phyloP scores from a whole-genome alignment of 352 stramenopile genomes.

The Globisporangium spiculum region DNA sequence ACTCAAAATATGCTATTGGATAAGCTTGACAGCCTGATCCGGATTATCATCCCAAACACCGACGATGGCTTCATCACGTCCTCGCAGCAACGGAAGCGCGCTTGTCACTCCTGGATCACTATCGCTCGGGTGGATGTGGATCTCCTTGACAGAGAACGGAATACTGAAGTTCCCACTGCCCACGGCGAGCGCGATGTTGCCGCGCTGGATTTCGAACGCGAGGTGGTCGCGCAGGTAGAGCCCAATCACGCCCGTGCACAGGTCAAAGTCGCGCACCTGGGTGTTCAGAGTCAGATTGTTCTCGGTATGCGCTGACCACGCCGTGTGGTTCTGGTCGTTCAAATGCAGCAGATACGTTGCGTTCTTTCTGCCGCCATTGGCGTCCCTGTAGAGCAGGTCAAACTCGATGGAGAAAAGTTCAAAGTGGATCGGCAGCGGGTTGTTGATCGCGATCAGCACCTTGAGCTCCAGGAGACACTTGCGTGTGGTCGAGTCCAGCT shows the following conservation, averaged over 20 bases:
- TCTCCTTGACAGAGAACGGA: slow-evolving; percentile 62
- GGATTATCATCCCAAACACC: not conserved
- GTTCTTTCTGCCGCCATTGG: slow-evolving; percentile 14
- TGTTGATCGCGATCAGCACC: slow-evolving; percentile 73
- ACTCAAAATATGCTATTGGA: slow-evolving; percentile 3
- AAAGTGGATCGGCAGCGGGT: slow-evolving; percentile 76
- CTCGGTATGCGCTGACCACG: slow-evolving; percentile 59
- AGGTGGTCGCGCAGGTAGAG: slow-evolving; percentile 67
- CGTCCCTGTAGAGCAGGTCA: slow-evolving; percentile 61
- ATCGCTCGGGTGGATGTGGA: slow-evolving; percentile 52
- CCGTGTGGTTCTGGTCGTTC: slow-evolving; percentile 44
- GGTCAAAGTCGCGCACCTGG: slow-evolving; percentile 54
- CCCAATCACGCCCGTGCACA: slow-evolving; percentile 59
- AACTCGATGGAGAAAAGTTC: slow-evolving; percentile 68
- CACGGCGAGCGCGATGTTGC: slow-evolving; percentile 50
- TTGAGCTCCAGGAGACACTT: slow-evolving; percentile 71
- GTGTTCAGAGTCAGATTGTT: slow-evolving; percentile 61
- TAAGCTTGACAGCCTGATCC: not conserved
- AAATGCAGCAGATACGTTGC: slow-evolving; percentile 47
- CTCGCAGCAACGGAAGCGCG: not conserved
- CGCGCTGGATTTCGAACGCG: slow-evolving; percentile 63
- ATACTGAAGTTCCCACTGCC: slow-evolving; percentile 70
- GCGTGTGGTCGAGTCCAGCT: slow-evolving; percentile 68
- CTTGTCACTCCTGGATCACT: not conserved
- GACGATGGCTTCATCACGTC: not conserved